Evolutionary conservation across 441 rosid species (phyloP).

Genomic region (Cnidoscolus chayamansa): DNA sequence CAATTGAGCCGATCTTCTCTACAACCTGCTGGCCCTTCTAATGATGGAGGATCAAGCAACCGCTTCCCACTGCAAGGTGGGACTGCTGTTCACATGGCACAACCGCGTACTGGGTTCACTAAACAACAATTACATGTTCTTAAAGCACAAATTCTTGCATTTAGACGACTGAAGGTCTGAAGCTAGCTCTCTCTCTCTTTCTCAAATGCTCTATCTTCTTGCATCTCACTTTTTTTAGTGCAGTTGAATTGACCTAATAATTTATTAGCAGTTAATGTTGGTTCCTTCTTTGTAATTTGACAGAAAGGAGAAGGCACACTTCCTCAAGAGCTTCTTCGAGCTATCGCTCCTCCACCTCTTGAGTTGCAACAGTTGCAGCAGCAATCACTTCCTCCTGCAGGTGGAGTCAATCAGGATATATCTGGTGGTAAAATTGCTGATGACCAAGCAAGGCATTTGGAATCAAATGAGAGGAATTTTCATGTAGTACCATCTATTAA

Average conservation of each 20-base stretch:
- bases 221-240: not conserved
- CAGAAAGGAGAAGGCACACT: constrained; percentile 97
- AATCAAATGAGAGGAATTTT: constrained; percentile 57
- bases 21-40: constrained; percentile 51
- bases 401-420: constrained; percentile 60
- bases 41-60: constrained; percentile 44
- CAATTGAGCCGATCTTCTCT: constrained; percentile 60
- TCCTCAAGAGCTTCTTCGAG: constrained; percentile 93
- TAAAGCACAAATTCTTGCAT: constrained; percentile 97
- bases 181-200: constrained; percentile 4
- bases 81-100: constrained; percentile 49
- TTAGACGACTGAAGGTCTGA: constrained; percentile 88
- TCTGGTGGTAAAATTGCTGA: constrained; percentile 58
- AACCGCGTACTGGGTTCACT: constrained; percentile 70
- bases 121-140: constrained; percentile 97
- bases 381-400: constrained; percentile 51
- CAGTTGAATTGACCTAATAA: constrained; percentile 10
- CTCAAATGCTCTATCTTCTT: constrained; percentile 8
- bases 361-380: constrained; percentile 68
- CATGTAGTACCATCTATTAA: constrained; percentile 46
- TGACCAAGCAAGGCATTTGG: constrained; percentile 55
- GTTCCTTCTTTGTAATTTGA: constrained; percentile 25
- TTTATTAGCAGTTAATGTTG: constrained; percentile 21
- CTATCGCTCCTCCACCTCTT: constrained; percentile 90
- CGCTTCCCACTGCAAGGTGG: constrained; percentile 51